Percentiles rank a stretch among this genome's conserved stretches.
These are phyloP conservation scores for Tylopilus rubrobrunneus DNA, from an alignment of 768 basidiomycete species.

Conservation along the genomic window DNA sequence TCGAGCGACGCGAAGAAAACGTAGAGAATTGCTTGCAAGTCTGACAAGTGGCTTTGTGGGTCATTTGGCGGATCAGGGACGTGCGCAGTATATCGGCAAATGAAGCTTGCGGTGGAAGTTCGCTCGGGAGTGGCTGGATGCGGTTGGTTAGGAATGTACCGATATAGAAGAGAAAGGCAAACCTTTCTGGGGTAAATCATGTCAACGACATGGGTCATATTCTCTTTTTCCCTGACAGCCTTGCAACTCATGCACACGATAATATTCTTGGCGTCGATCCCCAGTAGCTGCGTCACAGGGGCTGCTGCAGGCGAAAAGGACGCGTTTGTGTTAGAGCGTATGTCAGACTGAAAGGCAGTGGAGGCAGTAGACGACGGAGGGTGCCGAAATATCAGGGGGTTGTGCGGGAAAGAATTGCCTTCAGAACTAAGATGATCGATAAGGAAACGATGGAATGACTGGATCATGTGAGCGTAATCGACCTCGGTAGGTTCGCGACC, in stretches of 20 bases:
- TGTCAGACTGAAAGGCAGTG: constrained; percentile 17
- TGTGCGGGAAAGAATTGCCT: constrained; percentile 59
- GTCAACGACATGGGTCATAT: constrained; percentile 80
- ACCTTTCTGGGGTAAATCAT: constrained; percentile 86
- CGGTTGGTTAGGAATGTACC: background rate
- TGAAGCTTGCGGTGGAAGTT: constrained; percentile 38
- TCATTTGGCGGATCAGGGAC: constrained; percentile 77
- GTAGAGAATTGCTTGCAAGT: constrained; percentile 74
- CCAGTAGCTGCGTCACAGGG: constrained; percentile 82
- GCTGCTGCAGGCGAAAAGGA: constrained; percentile 45
- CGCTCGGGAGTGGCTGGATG: constrained; percentile 34
- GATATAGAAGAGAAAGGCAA: constrained; percentile 7
- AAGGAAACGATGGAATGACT: constrained; percentile 92
- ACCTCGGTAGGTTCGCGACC: constrained; percentile 69
- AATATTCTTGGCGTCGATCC: constrained; percentile 72
- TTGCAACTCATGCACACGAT: constrained; percentile 77
- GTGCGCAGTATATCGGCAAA: constrained; percentile 68
- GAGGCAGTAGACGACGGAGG: constrained; percentile 8
- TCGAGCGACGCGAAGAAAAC: constrained; percentile 67
- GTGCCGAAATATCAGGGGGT: constrained; percentile 48
- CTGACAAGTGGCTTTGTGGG: constrained; percentile 84
- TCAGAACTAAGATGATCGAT: constrained; percentile 80
- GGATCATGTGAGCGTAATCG: constrained; percentile 86
- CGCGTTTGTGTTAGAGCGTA: constrained; percentile 7
- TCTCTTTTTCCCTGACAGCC: constrained; percentile 66